A percentile compares a stretch with the other conserved stretches of the same genome.
Evolutionary conservation across 116 monocot genomes (phyloP).

Genomic region (Iris pallida): DNA sequence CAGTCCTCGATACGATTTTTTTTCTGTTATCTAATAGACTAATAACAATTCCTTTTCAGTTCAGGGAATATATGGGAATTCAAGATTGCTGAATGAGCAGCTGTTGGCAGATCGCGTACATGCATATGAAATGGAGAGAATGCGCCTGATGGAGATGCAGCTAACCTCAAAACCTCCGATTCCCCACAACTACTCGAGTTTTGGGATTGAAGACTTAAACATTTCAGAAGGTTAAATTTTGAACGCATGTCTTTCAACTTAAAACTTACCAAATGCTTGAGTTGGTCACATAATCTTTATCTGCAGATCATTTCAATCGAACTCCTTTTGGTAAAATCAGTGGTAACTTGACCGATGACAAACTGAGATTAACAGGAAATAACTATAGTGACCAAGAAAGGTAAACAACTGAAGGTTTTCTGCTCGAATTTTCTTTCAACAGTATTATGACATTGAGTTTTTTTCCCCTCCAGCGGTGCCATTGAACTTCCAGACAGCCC

Average conservation of each 20-base stretch:
- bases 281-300: neutral
- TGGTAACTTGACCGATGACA: slow-evolving; percentile 14
- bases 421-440: no score
- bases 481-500: slow-evolving; percentile 62
- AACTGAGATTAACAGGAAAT: neutral
- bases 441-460: no score
- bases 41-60: slow-evolving; percentile 14
- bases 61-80: slow-evolving; percentile 15
- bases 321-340: neutral
- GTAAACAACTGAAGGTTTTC: neutral
- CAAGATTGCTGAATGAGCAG: slow-evolving; percentile 10
- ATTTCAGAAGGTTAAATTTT: slow-evolving; percentile 14
- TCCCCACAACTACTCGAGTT: slow-evolving; percentile 8
- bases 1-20: neutral
- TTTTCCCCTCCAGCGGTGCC: slow-evolving; percentile 28
- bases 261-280: neutral
- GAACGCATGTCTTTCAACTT: neutral
- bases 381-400: slow-evolving; percentile 18
- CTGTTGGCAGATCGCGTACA: slow-evolving; percentile 16
- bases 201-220: slow-evolving; percentile 11
- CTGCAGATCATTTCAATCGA: slow-evolving; percentile 10
- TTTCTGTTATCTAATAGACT: neutral
- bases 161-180: slow-evolving; percentile 1
- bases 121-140: slow-evolving; percentile 23
- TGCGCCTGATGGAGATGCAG: slow-evolving; percentile 11